phyloP scores from a whole-genome alignment of 192 early-diverging fungal species.

The Backusella psychrophila region DNA sequence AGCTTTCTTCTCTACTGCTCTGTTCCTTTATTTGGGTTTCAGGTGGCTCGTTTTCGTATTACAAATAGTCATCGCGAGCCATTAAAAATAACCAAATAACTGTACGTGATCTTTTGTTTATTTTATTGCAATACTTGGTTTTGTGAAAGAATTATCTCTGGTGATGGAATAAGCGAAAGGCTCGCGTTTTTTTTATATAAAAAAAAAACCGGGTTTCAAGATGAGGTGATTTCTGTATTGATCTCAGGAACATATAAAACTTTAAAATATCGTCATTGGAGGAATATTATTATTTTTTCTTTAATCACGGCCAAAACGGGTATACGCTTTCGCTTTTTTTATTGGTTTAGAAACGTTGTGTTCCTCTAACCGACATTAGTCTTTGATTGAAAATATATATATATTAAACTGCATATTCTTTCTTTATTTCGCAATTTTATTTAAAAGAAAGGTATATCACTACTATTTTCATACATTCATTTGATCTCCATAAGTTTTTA shows the following conservation, averaged over 20 bases:
- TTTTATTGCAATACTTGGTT: background rate
- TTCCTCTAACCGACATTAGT: background rate
- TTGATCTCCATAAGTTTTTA: background rate
- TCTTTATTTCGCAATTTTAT: background rate
- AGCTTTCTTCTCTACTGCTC: background rate
- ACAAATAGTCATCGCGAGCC: background rate
- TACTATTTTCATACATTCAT: background rate
- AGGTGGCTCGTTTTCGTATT: background rate
- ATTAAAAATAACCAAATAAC: background rate
- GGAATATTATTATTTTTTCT: background rate
- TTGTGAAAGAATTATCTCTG: background rate
- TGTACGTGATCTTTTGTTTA: background rate
- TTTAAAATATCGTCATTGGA: background rate
- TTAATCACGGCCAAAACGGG: background rate
- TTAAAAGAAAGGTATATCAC: background rate
- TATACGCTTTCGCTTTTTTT: background rate
- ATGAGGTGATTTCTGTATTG: background rate
- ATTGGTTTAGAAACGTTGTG: background rate
- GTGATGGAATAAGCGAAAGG: background rate
- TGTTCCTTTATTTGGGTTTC: background rate
- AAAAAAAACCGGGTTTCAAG: background rate
- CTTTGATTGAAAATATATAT: background rate
- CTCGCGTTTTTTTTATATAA: background rate
- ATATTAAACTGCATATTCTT: background rate
- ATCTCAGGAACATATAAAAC: slow-evolving; percentile 1